These are phyloP conservation scores for Calycina marina DNA, from an alignment of 2,329 filamentous ascomycete genomes.

Conservation along the genomic window DNA sequence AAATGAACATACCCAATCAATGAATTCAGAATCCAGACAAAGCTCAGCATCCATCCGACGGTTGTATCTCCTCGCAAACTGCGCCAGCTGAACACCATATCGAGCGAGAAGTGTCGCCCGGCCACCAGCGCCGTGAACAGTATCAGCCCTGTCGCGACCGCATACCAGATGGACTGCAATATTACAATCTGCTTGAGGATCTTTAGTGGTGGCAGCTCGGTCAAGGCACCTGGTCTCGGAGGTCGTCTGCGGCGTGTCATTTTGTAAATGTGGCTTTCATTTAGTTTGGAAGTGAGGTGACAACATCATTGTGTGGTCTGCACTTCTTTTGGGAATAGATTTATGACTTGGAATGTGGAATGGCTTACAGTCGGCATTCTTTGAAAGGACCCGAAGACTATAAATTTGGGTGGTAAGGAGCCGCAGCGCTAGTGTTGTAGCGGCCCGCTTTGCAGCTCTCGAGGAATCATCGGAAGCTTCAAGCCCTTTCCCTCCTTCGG, in stretches of 20 bases:
- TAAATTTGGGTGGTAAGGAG: no score
- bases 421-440: no score
- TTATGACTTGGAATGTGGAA: no score
- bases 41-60: conserved; percentile 51
- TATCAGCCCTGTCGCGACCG: conserved; percentile 43
- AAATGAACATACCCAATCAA: conserved; percentile 39
- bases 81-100: conserved; percentile 48
- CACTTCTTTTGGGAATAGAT: no score
- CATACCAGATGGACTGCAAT: conserved; percentile 52
- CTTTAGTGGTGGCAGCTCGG: conserved; percentile 50
- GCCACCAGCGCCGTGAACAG: conserved; percentile 54
- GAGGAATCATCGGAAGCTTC: no score
- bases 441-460: no score
- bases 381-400: no score
- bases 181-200: conserved; percentile 53
- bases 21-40: conserved; percentile 54
- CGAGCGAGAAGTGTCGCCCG: conserved; percentile 41
- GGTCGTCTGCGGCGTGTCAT: conserved; percentile 38
- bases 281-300: no score
- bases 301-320: no score
- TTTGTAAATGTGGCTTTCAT: no score
- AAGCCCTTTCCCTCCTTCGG: no score
- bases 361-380: no score
- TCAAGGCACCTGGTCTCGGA: conserved; percentile 49
- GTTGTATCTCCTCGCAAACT: conserved; percentile 52